Base-by-base conservation (phyloP, 2,329 filamentous ascomycete species). In the Aspergillus eucalypticola region DNA sequence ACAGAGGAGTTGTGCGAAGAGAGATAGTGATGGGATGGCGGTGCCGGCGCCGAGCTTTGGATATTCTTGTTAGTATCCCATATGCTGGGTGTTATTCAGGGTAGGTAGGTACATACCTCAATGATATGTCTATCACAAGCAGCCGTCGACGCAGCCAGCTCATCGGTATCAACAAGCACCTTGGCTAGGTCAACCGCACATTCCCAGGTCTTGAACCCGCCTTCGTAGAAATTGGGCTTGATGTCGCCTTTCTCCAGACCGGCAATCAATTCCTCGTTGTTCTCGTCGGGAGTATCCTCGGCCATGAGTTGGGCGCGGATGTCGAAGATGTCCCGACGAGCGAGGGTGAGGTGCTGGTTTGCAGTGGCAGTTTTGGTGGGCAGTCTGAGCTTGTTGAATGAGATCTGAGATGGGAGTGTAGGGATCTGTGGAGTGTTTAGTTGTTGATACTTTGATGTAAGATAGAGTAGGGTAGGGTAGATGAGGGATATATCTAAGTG, bases 181-280 rank as follows among this genome's bases (percentile, higher is more conserved):
- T 76, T 80, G 0, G 83, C 85, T 11, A 89, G 78, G 66, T 88
- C 86, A 44, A 87, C 65, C 10, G 84, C 83, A 71, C 86, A 88
- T 74, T 89, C 86, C 86, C 86, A 89, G 17, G 86, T 88, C 69
- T 89, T 89, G 76, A 88, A 88, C 5, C 86, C 86, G 62, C 86
- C 86, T 75, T 89, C 86, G 70, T 89, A 89, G 67, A 88, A 76
- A 61, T 84, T 83, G 25, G 84, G 82, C 48, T 81, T 81, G 56
- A 88, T 79, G 67, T 88, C 86, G 3, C 83, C 82, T 56, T 83
- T 77, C 54, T 82, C 79, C 3, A 87, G 76, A 8, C 82, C 81
- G 1, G 77, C 70, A 41, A 81, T 75, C 21, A 82, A 71, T 38
- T 73, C 70, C 39, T 81, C 78, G 57, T 79, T 80, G 21, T 75